Evolutionary conservation across 2,329 filamentous ascomycete genomes (phyloP), one percentile per base, ranked within the genome.

Genomic region (Xylariaceae sp.): DNA sequence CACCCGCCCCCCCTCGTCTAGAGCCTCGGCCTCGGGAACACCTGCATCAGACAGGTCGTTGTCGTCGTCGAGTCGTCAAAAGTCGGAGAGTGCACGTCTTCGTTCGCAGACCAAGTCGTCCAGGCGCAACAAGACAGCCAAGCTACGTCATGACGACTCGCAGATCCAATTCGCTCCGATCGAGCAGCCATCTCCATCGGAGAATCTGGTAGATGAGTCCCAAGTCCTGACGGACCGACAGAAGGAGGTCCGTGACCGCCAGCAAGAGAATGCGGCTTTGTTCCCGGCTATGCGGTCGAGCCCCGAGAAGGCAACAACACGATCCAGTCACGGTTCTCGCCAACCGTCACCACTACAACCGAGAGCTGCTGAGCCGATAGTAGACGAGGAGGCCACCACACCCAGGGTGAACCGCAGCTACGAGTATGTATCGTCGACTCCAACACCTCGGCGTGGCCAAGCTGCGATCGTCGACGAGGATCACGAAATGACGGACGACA

Each of bases 171-270:
- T 94, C 63, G 82, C 86, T 2, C 73, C 83, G 0, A 86, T 93
- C 43, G 79, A 81, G 31, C 82, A 84, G 12, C 82, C 85, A 0
- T 75, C 77, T 0, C 72, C 71, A 2, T 68, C 78, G 3, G 22
- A 28, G 4, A 71, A 76, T 5, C 69, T 72, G 13, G 71, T 68
- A 0, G 64, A 78, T 2, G 85, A 89, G 50, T 90, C 88, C 0
- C 90, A 94, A 60, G 71, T 85, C 16, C 73, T 96, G 45, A 96
- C 90, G 0, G 88, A 92, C 34, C 81, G 84, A 41, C 90, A 96
- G 66, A 86, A 80, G 62, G 90, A 96, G 62, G 83, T 93, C 40
- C 81, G 84, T 42, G 84, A 89, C 60, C 79, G 87, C 45, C 90
- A 95, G 65, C 78, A 78, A 42, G 83, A 87, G 57, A 81, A 80